A percentile compares a stretch with the other conserved stretches of the same genome.
These are phyloP conservation scores for Ophiostoma ulmi DNA, from an alignment of 2,329 filamentous ascomycete genomes.

Conservation along the genomic window DNA sequence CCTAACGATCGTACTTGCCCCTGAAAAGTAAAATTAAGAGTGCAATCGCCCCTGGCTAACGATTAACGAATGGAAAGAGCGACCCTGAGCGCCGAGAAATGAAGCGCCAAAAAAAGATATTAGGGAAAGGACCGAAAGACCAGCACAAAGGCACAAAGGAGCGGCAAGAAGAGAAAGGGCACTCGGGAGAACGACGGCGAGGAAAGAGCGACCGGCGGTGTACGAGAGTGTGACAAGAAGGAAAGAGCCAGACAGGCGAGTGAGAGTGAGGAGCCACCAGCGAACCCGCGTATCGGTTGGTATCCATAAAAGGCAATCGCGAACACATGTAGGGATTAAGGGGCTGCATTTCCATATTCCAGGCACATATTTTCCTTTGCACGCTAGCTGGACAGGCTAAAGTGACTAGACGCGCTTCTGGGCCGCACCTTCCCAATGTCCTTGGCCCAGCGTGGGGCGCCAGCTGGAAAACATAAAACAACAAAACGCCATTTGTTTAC, in stretches of 20 bases:
- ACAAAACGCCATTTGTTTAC: not conserved
- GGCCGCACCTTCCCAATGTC: not conserved
- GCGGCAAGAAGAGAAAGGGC: constrained; percentile 17
- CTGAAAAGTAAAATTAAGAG: constrained; percentile 16
- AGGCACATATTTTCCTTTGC: not conserved
- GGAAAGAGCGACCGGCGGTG: constrained; percentile 14
- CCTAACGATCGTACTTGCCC: constrained; percentile 6
- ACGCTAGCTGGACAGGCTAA: not conserved
- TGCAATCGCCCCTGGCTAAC: constrained; percentile 7
- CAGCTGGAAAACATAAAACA: not conserved
- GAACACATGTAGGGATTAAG: not conserved
- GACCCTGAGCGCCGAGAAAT: not conserved
- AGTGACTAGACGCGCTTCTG: not conserved
- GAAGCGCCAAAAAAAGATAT: not conserved
- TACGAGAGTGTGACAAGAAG: not conserved
- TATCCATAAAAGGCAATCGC: constrained; percentile 12
- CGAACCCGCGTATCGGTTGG: not conserved
- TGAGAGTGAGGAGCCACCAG: not conserved
- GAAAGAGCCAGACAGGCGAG: not conserved
- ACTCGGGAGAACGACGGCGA: constrained; percentile 8
- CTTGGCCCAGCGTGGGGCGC: not conserved
- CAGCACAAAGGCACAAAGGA: constrained; percentile 15
- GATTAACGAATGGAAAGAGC: constrained; percentile 17
- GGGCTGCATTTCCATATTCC: not conserved
- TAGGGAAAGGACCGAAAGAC: not conserved